A percentile compares a stretch with the other conserved stretches of the same genome.
Evolutionary conservation across 768 basidiomycete genomes (phyloP).

Genomic region (Chalciporus pseudorubinellus): DNA sequence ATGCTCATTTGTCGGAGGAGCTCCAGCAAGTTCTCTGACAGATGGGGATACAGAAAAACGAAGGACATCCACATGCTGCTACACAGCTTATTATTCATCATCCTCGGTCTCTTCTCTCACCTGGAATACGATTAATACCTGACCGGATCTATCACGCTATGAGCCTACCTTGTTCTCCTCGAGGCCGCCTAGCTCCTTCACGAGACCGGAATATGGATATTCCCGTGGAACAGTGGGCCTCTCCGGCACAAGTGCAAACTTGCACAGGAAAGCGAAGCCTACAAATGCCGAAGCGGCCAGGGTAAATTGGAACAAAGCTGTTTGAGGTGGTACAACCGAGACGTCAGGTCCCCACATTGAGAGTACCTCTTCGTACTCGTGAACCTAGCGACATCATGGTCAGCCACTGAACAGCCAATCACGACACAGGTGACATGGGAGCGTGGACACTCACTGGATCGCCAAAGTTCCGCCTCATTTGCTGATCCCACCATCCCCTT

Average conservation of each 20-base stretch:
- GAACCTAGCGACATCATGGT: constrained; percentile 48
- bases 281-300: constrained; percentile 63
- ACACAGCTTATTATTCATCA: constrained; percentile 33
- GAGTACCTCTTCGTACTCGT: constrained; percentile 75
- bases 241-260: constrained; percentile 54
- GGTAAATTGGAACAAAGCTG: constrained; percentile 63
- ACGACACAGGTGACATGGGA: constrained; percentile 5
- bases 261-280: constrained; percentile 57
- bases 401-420: constrained; percentile 8
- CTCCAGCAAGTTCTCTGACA: not conserved
- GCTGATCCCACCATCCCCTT: constrained; percentile 71
- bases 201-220: constrained; percentile 75
- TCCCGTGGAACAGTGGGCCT: constrained; percentile 66
- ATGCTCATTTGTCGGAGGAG: constrained; percentile 3
- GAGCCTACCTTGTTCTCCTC: constrained; percentile 71
- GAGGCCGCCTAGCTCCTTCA: constrained; percentile 73
- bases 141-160: not conserved
- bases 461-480: constrained; percentile 78
- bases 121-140: constrained; percentile 21
- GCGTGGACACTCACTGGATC: constrained; percentile 55
- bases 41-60: constrained; percentile 1
- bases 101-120: constrained; percentile 36
- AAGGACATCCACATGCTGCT: constrained; percentile 1
- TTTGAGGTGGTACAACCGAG: constrained; percentile 55
- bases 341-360: constrained; percentile 89